Percentiles rank a stretch among this genome's conserved stretches.
Conservation (phyloP, 495 filamentous ascomycete species). For the Penicillium herquei region DNA sequence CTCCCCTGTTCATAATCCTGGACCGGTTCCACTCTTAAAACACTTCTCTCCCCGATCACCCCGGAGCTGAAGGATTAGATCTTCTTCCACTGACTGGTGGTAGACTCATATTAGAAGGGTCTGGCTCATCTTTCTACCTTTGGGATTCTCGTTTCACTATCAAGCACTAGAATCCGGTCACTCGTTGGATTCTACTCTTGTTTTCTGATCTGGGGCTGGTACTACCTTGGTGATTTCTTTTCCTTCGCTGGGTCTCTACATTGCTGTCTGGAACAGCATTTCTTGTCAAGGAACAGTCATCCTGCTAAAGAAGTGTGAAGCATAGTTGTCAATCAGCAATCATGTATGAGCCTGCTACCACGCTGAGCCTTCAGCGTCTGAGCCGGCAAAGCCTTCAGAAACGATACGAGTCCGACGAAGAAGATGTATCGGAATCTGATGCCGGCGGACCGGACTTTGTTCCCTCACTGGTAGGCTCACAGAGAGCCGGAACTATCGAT, state of each 20-base stretch:
- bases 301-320: not conserved
- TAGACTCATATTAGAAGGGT: conserved; percentile 7
- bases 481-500: conserved; percentile 26
- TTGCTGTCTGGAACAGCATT: conserved; percentile 2
- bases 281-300: not conserved
- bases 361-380: conserved; percentile 35
- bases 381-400: conserved; percentile 37
- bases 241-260: not conserved
- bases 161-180: not conserved
- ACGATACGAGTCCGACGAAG: conserved; percentile 46
- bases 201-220: conserved; percentile 1
- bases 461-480: conserved; percentile 33
- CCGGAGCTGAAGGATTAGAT: conserved; percentile 11
- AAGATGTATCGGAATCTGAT: conserved; percentile 43
- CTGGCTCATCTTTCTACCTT: conserved; percentile 5
- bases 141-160: not conserved
- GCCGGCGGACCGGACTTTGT: conserved; percentile 33
- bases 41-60: conserved; percentile 3
- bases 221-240: not conserved
- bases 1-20: conserved; percentile 19
- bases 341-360: conserved; percentile 33
- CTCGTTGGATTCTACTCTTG: not conserved
- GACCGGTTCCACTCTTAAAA: conserved; percentile 20
- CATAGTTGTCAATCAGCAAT: conserved; percentile 2
- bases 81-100: conserved; percentile 14